Evolutionary conservation across 139 green algal species (phyloP).

Genomic region (Yamagishiella unicocca): DNA sequence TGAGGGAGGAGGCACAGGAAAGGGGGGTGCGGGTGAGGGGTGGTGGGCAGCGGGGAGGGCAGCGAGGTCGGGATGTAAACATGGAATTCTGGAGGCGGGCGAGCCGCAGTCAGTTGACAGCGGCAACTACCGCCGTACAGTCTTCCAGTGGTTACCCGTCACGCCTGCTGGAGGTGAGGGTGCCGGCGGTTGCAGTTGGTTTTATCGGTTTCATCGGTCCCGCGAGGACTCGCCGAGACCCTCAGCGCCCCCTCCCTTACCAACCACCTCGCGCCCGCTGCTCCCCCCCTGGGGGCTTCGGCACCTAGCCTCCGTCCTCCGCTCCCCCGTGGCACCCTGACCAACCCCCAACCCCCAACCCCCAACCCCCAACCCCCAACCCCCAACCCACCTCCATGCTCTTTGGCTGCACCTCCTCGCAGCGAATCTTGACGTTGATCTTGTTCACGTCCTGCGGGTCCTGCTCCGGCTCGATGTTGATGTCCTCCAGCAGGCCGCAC

Average conservation of each 20-base stretch:
- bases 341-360: neutral
- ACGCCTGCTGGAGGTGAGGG: too few relatives aligned
- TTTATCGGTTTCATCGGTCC: too few relatives aligned
- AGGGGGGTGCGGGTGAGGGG: neutral
- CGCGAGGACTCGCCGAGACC: too few relatives aligned
- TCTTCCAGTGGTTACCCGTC: too few relatives aligned
- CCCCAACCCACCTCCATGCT: slow-evolving; percentile 59
- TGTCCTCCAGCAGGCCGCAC: slow-evolving; percentile 73
- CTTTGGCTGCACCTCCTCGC: slow-evolving; percentile 60
- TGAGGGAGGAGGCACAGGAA: neutral
- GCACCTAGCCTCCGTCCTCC: too few relatives aligned
- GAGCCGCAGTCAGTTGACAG: too few relatives aligned
- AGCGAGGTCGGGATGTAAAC: neutral
- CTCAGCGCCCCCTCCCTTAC: neutral
- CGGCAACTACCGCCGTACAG: too few relatives aligned
- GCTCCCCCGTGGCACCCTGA: too few relatives aligned
- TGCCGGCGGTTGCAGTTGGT: too few relatives aligned
- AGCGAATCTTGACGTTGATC: slow-evolving; percentile 69
- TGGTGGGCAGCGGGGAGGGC: neutral
- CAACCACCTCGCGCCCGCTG: neutral
- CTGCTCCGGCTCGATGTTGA: slow-evolving; percentile 77
- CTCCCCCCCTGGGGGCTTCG: too few relatives aligned
- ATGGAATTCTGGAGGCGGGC: too few relatives aligned
- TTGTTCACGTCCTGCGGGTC: slow-evolving; percentile 68
- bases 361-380: neutral